These are phyloP conservation scores for Neonectria punicea DNA, from an alignment of 2,329 filamentous ascomycete genomes.

Conservation along the genomic window DNA sequence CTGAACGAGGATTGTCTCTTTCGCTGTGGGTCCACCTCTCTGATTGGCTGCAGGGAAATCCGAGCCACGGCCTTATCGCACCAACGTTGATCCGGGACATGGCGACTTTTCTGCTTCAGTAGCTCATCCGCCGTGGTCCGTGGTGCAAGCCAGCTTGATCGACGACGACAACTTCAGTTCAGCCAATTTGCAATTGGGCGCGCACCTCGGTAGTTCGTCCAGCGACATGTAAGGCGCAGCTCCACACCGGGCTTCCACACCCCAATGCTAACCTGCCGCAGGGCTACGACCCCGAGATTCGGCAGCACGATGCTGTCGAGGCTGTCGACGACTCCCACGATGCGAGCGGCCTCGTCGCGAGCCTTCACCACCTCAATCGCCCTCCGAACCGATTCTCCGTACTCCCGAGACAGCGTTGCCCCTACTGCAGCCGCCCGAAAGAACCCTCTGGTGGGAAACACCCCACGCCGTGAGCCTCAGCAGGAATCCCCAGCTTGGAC, in stretches of 20 bases:
- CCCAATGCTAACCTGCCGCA: conserved; percentile 26
- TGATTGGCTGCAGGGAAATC: conserved; percentile 29
- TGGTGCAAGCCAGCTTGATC: conserved; percentile 20
- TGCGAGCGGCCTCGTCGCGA: conserved; percentile 32
- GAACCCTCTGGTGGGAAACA: conserved; percentile 48
- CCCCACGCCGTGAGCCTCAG: conserved; percentile 27
- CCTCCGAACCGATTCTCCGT: conserved; percentile 35
- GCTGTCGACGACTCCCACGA: conserved; percentile 38
- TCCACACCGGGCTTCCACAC: rapidly evolving
- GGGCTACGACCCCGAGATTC: conserved; percentile 42
- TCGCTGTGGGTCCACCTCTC: conserved; percentile 33
- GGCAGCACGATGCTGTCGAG: conserved; percentile 47
- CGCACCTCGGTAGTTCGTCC: conserved; percentile 19
- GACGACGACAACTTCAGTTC: conserved; percentile 29
- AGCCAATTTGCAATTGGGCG: conserved; percentile 41
- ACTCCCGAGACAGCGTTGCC: conserved; percentile 6
- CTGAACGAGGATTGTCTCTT: conserved; percentile 37
- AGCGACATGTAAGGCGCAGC: conserved; percentile 35
- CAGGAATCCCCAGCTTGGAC: background rate
- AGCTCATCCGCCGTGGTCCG: conserved; percentile 14
- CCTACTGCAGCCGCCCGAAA: conserved; percentile 26
- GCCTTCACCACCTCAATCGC: conserved; percentile 48
- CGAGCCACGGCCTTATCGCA: conserved; percentile 35
- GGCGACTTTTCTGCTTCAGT: conserved; percentile 43
- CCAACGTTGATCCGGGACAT: conserved; percentile 45